Evolutionary conservation across 306 rosid genomes (phyloP).

Genomic region (Luffa acutangula): DNA sequence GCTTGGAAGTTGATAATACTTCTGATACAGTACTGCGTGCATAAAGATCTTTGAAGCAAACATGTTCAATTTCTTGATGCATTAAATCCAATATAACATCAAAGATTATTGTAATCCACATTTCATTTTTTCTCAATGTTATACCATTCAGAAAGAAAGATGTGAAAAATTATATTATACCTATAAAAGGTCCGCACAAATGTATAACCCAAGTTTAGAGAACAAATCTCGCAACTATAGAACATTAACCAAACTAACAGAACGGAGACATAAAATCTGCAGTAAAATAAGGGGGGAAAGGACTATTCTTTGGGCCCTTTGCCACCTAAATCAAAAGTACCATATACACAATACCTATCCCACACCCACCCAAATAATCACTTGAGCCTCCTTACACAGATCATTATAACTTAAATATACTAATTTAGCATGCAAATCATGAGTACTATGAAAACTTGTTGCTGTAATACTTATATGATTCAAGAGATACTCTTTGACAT

Average conservation of each 20-base stretch:
- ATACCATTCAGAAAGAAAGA: not conserved
- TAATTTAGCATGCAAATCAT: not conserved
- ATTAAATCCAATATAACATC: not conserved
- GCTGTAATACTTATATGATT: not conserved
- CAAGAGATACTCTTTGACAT: not conserved
- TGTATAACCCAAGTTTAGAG: not conserved
- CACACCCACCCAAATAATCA: not conserved
- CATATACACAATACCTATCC: not conserved
- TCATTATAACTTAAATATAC: not conserved
- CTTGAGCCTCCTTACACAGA: not conserved
- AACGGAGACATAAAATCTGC: not conserved
- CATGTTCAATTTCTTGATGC: not conserved
- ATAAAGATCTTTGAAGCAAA: not conserved
- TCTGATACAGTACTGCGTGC: not conserved
- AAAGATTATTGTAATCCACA: not conserved
- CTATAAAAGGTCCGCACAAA: not conserved
- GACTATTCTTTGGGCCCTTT: not conserved
- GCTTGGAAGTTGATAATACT: not conserved
- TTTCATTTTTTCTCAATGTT: not conserved
- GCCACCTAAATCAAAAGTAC: not conserved
- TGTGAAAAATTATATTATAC: not conserved
- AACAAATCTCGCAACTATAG: not conserved
- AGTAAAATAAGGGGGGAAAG: not conserved
- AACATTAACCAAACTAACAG: no score
- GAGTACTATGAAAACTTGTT: not conserved